phyloP scores from a whole-genome alignment of 1,284 basidiomycete genomes.

The Cryptococcus floricola region DNA sequence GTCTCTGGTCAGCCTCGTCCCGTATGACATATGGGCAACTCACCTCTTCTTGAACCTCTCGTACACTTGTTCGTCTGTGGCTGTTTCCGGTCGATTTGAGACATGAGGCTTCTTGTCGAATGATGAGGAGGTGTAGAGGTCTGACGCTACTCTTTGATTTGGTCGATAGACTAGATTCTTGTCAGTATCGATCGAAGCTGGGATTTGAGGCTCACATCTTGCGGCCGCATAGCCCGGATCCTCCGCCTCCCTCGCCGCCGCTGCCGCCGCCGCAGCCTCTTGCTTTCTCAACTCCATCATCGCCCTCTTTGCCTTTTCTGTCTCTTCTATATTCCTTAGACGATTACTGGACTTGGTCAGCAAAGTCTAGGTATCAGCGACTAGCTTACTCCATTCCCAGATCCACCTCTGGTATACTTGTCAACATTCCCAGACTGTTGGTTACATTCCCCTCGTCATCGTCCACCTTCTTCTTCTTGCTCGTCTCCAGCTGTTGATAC shows the following conservation, averaged over 20 bases:
- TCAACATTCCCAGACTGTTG: constrained; percentile 88
- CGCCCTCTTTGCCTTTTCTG: constrained; percentile 85
- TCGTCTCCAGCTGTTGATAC: constrained; percentile 43
- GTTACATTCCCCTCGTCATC: constrained; percentile 86
- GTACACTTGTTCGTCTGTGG: constrained; percentile 82
- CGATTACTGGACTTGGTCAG: constrained; percentile 59
- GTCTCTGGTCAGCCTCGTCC: neutral
- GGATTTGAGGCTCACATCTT: constrained; percentile 62
- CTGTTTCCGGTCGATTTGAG: constrained; percentile 57
- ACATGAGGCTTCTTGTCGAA: constrained; percentile 76
- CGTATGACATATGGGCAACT: constrained; percentile 3
- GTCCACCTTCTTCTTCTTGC: constrained; percentile 22
- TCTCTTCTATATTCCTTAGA: constrained; percentile 91
- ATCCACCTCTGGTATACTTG: constrained; percentile 93
- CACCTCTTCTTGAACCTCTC: constrained; percentile 52
- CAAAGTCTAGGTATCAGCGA: neutral
- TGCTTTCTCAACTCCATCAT: constrained; percentile 67
- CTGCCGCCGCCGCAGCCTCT: constrained; percentile 14
- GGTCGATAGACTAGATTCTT: constrained; percentile 69
- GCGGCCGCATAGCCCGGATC: constrained; percentile 69
- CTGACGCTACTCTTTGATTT: constrained; percentile 70
- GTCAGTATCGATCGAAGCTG: neutral
- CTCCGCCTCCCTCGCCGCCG: constrained; percentile 51
- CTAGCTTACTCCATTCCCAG: constrained; percentile 88
- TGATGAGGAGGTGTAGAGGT: constrained; percentile 77